phyloP scores from a whole-genome alignment of 2,329 filamentous ascomycete genomes.

The Penicillium expansum region DNA sequence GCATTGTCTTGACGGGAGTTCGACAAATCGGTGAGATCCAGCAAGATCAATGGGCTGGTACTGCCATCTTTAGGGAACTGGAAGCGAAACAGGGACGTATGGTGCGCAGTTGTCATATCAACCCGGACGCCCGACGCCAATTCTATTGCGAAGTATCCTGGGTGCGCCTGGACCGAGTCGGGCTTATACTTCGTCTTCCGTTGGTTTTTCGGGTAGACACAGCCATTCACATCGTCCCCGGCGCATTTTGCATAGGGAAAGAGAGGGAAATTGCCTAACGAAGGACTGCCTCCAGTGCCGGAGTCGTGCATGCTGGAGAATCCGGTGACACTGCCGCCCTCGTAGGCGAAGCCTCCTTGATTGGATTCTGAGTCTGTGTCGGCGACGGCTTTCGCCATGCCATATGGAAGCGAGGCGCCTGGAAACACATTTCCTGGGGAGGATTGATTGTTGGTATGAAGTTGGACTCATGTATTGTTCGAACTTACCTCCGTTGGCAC shows the following conservation, averaged over 20 bases:
- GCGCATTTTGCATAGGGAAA: constrained; percentile 64
- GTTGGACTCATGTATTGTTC: background rate
- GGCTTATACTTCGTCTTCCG: constrained; percentile 50
- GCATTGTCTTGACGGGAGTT: constrained; percentile 60
- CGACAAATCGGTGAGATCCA: constrained; percentile 64
- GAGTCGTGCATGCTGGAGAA: constrained; percentile 53
- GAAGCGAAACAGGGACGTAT: constrained; percentile 64
- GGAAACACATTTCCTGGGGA: constrained; percentile 54
- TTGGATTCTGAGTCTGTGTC: constrained; percentile 52
- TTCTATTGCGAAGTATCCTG: constrained; percentile 64
- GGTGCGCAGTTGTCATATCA: constrained; percentile 66
- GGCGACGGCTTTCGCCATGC: constrained; percentile 57
- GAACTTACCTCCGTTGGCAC: constrained; percentile 45
- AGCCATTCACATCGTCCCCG: constrained; percentile 60
- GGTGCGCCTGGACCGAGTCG: constrained; percentile 56
- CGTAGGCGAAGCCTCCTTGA: constrained; percentile 56
- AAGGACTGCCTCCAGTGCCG: constrained; percentile 55
- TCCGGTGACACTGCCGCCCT: constrained; percentile 51
- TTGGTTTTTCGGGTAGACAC: constrained; percentile 57
- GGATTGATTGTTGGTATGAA: background rate
- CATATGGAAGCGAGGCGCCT: constrained; percentile 55
- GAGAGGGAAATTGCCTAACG: constrained; percentile 69
- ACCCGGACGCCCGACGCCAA: constrained; percentile 57
- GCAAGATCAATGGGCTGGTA: constrained; percentile 61
- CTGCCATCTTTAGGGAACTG: constrained; percentile 52